These are phyloP conservation scores for Fusarium sp. DNA, from an alignment of 2,329 filamentous ascomycete species.

Conservation along the genomic window DNA sequence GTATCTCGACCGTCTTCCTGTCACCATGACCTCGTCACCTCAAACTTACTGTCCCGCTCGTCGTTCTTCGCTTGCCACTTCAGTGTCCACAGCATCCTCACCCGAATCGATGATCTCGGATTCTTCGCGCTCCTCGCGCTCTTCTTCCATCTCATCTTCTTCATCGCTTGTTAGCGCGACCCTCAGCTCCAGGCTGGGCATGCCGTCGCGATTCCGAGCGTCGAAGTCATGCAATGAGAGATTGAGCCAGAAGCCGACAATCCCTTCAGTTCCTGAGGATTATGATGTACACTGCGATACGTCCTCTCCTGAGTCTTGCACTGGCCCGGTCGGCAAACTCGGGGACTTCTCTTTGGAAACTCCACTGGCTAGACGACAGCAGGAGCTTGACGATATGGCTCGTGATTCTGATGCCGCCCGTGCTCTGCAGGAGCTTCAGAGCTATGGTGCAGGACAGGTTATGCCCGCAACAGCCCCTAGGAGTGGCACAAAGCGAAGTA, in stretches of 20 bases:
- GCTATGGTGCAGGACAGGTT: constrained; percentile 57
- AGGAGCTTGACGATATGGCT: constrained; percentile 57
- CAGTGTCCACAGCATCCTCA: constrained; percentile 71
- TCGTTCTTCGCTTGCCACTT: constrained; percentile 72
- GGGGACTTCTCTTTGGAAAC: constrained; percentile 62
- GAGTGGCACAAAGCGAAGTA: constrained; percentile 67
- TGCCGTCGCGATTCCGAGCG: constrained; percentile 72
- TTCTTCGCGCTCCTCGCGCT: constrained; percentile 69
- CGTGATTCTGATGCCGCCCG: constrained; percentile 66
- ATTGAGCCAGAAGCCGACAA: constrained; percentile 61
- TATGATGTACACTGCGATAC: constrained; percentile 62
- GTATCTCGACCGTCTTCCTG: constrained; percentile 64
- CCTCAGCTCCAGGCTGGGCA: constrained; percentile 62
- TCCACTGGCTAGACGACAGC: constrained; percentile 57
- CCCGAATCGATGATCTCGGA: constrained; percentile 77
- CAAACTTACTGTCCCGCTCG: constrained; percentile 61
- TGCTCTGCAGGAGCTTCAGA: constrained; percentile 70
- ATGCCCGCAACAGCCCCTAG: constrained; percentile 48
- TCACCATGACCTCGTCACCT: constrained; percentile 62
- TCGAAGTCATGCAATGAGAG: constrained; percentile 69
- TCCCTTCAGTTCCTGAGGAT: constrained; percentile 69
- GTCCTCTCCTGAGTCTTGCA: constrained; percentile 68
- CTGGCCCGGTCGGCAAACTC: constrained; percentile 63
- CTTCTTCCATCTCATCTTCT: constrained; percentile 72
- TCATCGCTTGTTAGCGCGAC: constrained; percentile 71